Evolutionary conservation across 768 basidiomycete species (phyloP), one percentile per base, ranked within the genome.

Genomic region (Tylopilus subfusipes): DNA sequence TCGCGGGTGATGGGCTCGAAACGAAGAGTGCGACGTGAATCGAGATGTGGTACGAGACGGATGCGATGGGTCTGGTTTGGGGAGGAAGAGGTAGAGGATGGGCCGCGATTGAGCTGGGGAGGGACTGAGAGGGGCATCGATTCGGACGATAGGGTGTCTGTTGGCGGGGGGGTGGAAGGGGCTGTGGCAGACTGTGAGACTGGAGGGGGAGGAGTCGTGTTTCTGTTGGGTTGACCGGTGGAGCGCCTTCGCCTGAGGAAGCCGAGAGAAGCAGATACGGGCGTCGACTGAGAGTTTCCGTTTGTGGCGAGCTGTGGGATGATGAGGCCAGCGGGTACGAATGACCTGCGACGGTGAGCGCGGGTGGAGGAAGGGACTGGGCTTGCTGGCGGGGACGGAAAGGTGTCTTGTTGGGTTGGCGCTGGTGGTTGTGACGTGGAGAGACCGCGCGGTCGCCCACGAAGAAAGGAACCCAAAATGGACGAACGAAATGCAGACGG

Each of bases 1-100:
- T 97, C 93, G 27, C 95, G 85, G 40, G 82, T 77, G 77, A 98
- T 92, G 58, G 95, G 86, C 49, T 98, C 95, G 74, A 98, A 98
- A 57, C 86, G 84, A 21, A 98, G 84, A 2, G 90, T 89, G 49
- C 93, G 85, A 16, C 89, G 82, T 21, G 87, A 85, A 70, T 98
- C 96, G 64, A 98, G 84, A 65, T 98, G 93, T 13, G 96, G 96
- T 11, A 98, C 96, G 50, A 99, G 86, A 18, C 94, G 88, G 65
- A 98, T 91, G 57, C 91, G 88, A 65, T 90, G 86, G 5, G 77
- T 58, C 9, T 72, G 69, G 22, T 50, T 51, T n/a, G 58, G 65
- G 59, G 7, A 19, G 0, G 62, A 42, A 2, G 66, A 59, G 6
- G 60, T 10, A 25, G 61, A 61, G 42, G 65, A 61, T 18, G 42